phyloP scores from a whole-genome alignment of 208 protist genomes.

The Naegleria lovaniensis region DNA sequence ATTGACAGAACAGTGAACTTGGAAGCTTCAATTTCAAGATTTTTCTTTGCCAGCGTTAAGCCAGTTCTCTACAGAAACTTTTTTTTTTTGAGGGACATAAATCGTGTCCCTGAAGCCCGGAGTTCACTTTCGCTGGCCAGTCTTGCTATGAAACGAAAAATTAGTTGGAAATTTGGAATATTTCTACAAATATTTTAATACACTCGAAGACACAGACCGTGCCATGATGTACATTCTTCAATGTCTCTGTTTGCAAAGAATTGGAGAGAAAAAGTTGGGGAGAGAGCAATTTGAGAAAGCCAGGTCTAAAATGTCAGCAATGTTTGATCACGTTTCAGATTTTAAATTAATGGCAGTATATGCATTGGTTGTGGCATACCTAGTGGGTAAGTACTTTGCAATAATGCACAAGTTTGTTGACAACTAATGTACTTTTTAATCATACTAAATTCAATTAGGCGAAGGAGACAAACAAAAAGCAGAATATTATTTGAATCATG shows the following conservation, averaged over 20 bases:
- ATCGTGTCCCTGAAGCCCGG: too few species aligned
- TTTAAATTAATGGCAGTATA: not conserved
- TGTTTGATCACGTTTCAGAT: not conserved
- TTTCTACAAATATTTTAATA: not conserved
- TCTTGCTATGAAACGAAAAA: not conserved
- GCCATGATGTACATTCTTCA: not conserved
- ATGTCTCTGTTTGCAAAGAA: not conserved
- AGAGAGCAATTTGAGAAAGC: not conserved
- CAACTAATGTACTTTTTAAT: too few species aligned
- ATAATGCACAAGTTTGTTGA: too few species aligned
- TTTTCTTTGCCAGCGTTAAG: too few species aligned
- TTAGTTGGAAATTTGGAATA: not conserved
- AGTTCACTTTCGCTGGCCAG: too few species aligned
- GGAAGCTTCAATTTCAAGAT: too few species aligned
- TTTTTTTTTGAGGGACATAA: too few species aligned
- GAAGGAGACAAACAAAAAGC: not conserved
- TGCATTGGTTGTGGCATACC: not conserved
- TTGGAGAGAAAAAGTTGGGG: not conserved
- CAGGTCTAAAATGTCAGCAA: not conserved
- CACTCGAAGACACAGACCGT: not conserved
- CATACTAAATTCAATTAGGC: too few species aligned
- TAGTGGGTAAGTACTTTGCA: not conserved
- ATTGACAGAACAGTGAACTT: too few species aligned
- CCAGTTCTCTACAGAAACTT: too few species aligned
- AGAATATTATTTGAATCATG: not conserved